Evolutionary conservation across 345 rosid species (phyloP).

Genomic region (Eutrema japonicum): DNA sequence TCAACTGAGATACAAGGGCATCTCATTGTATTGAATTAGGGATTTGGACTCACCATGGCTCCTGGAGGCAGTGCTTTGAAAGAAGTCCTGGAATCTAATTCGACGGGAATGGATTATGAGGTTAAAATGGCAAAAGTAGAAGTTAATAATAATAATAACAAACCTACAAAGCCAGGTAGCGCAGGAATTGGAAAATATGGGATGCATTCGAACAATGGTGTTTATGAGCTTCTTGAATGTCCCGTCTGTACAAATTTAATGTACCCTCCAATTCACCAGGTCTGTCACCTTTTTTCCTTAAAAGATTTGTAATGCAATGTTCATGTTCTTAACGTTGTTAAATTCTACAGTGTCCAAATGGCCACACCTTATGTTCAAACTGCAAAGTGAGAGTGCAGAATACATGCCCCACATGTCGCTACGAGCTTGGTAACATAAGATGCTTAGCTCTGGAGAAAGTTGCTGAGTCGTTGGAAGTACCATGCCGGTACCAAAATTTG

Average conservation of each 20-base stretch:
- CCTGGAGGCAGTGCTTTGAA: slow-evolving; percentile 69
- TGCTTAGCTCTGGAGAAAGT: slow-evolving; percentile 94
- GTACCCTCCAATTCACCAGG: slow-evolving; percentile 88
- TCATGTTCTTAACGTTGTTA: background rate
- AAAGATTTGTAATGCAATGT: slow-evolving; percentile 15
- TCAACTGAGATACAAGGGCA: background rate
- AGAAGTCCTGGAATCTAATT: slow-evolving; percentile 60
- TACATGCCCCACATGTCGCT: slow-evolving; percentile 85
- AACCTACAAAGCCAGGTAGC: slow-evolving; percentile 57
- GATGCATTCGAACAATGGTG: slow-evolving; percentile 60
- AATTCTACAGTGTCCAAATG: slow-evolving; percentile 78
- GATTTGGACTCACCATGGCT: slow-evolving; percentile 47
- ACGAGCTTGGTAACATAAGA: slow-evolving; percentile 90
- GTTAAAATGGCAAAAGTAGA: slow-evolving; percentile 51
- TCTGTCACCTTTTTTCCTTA: background rate
- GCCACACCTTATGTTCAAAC: slow-evolving; percentile 83
- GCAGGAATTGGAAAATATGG: slow-evolving; percentile 56
- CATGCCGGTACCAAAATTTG: slow-evolving; percentile 74
- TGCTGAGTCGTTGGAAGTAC: slow-evolving; percentile 84
- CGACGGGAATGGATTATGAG: slow-evolving; percentile 55
- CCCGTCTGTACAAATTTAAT: slow-evolving; percentile 75
- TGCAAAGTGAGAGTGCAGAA: slow-evolving; percentile 82
- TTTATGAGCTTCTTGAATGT: slow-evolving; percentile 88
- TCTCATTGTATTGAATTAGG: background rate
- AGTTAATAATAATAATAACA: slow-evolving; percentile 42